Conservation (phyloP, 2,329 filamentous ascomycete species). For the Stachybotrys elegans region DNA sequence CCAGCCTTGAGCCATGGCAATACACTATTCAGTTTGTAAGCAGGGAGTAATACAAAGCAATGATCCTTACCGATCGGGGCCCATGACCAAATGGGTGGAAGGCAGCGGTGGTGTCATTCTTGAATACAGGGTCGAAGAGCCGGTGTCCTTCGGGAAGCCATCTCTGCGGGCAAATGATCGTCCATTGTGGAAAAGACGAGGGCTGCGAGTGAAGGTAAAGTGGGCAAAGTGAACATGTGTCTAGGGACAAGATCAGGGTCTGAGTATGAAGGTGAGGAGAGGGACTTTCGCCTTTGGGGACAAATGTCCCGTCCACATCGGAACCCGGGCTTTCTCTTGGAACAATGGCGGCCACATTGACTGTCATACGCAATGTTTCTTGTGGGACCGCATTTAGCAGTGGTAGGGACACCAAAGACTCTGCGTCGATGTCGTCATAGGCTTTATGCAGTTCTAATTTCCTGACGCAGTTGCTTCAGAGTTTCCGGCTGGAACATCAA, state of each 20-base stretch:
- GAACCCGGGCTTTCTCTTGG: constrained; percentile 1
- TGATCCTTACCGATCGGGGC: not conserved
- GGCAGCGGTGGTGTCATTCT: not conserved
- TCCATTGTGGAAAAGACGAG: not conserved
- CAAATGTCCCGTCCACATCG: not conserved
- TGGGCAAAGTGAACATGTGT: not conserved
- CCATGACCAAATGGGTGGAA: constrained; percentile 1
- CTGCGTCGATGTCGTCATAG: not conserved
- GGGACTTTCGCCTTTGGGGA: not conserved
- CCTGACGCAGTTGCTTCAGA: not conserved
- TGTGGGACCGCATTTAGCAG: not conserved
- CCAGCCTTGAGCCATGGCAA: constrained; percentile 2
- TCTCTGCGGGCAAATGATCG: not conserved
- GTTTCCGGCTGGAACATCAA: not conserved
- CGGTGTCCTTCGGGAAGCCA: not conserved
- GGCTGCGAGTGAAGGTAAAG: not conserved
- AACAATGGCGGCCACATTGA: constrained; percentile 1
- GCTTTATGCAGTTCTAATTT: not conserved
- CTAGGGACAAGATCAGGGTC: not conserved
- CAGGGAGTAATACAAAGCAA: not conserved
- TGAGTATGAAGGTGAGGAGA: not conserved
- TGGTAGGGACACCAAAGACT: not conserved
- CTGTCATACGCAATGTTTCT: constrained; percentile 1
- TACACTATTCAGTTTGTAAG: not conserved
- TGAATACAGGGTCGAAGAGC: not conserved